phyloP scores from a whole-genome alignment of 1,284 basidiomycete species.

The Ustilago cynodontis region DNA sequence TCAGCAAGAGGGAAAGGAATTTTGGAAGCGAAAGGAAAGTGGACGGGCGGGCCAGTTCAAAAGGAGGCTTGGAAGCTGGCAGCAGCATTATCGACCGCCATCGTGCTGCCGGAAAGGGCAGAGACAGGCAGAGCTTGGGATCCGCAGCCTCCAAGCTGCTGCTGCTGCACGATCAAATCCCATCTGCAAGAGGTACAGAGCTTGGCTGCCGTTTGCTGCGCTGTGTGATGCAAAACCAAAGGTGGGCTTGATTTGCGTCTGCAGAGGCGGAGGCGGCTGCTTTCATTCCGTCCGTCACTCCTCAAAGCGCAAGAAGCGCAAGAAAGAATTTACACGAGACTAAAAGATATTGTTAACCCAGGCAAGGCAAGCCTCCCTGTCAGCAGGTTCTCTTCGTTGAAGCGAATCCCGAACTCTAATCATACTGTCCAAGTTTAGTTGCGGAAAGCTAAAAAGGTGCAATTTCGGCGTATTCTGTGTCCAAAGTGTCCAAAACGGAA shows the following conservation, averaged over 20 bases:
- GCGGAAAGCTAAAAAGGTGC: conserved; percentile 3
- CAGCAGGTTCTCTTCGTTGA: neutral
- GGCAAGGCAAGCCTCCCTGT: neutral
- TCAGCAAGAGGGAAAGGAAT: neutral
- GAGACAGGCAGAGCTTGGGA: neutral
- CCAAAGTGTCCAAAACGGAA: neutral
- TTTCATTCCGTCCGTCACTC: neutral
- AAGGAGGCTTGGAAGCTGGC: conserved; percentile 1
- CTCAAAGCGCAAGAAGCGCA: too few relatives aligned
- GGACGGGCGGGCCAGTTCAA: neutral
- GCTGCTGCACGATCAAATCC: conserved; percentile 1
- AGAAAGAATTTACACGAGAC: neutral
- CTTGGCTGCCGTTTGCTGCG: neutral
- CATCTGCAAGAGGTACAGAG: conserved; percentile 4
- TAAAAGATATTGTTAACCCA: neutral
- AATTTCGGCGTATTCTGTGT: neutral
- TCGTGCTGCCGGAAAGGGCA: too few relatives aligned
- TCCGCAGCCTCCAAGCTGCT: neutral
- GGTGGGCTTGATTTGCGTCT: neutral
- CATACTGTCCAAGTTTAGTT: neutral
- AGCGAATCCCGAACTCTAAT: neutral
- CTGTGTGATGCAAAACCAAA: neutral
- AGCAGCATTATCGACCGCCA: neutral
- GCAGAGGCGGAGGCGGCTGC: conserved; percentile 6
- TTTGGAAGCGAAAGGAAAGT: neutral